Conservation (phyloP, 2,329 filamentous ascomycete species). For the Colletotrichum scovillei region DNA sequence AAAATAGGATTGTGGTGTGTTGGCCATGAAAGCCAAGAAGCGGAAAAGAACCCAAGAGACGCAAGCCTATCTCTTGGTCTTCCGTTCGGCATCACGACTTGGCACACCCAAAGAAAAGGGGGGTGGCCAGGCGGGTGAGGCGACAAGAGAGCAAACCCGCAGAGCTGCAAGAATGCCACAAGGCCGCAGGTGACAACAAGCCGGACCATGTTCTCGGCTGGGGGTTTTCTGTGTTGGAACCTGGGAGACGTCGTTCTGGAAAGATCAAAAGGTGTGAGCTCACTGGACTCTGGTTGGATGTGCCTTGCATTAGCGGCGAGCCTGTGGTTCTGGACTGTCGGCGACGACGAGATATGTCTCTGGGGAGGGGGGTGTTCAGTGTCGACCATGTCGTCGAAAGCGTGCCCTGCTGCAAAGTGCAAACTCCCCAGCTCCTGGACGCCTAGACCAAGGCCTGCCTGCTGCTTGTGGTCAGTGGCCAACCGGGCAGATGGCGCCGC, state of each 20-base stretch:
- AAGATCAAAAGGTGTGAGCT: conserved; percentile 11
- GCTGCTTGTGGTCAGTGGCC: not conserved
- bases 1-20: conserved; percentile 23
- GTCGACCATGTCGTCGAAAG: not conserved
- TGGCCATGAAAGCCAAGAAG: conserved; percentile 26
- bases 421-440: not conserved
- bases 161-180: not conserved
- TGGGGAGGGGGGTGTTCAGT: not conserved
- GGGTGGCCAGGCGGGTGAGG: conserved; percentile 15
- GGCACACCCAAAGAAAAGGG: not conserved
- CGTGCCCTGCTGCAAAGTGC: no score
- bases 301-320: conserved; percentile 35
- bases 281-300: conserved; percentile 29
- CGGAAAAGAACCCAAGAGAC: conserved; percentile 28
- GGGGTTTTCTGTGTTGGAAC: not conserved
- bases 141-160: conserved; percentile 17
- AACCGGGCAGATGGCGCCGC: conserved; percentile 21
- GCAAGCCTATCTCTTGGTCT: conserved; percentile 25
- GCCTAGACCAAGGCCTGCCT: not conserved
- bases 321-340: conserved; percentile 20
- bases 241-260: not conserved
- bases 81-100: conserved; percentile 2
- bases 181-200: not conserved
- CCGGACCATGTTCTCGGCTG: not conserved
- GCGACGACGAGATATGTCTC: conserved; percentile 21